Evolutionary conservation across 352 stramenopile species (phyloP), one percentile per base, ranked within the genome.

Genomic region (Globisporangium nagaii): DNA sequence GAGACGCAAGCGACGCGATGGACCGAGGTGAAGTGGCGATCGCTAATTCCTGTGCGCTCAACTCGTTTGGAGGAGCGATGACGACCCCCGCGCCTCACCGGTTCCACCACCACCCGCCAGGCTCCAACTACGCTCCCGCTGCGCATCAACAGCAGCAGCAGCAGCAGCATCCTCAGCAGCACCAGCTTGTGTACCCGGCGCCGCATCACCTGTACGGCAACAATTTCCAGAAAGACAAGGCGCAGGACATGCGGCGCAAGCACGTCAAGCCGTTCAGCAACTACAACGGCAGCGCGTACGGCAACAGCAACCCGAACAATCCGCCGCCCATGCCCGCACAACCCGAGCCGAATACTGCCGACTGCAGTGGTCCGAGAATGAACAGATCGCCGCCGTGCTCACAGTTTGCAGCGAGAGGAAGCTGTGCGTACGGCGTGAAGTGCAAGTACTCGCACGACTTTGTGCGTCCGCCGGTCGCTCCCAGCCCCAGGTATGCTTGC

Each of bases 371-470:
- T n/a, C n/a, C n/a, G n/a, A n/a, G n/a, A n/a, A n/a, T n/a, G n/a
- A 32, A 8, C 19, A 49, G 15, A 37, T 15, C 11, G 12, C 34
- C 51, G 13, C 13, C 28, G 15, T 89, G 79, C 47, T 56, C 73
- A 7, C 75, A 76, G 42, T 87, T 86, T 48, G 25, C 66, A 3
- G 61, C 66, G 1, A 56, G 57, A 24, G 76, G 70, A 19, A 69
- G 45, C 5, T 92, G 82, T 34, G 31, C 25, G 3, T 90, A 82
- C 28, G 82, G 79, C 4, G 43, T 53, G 30, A 70, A 68, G 13
- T 92, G 82, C 52, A 79, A 59, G 39, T 92, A 73, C 41, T 83
- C 71, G 0, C 82, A 92, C 43, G 69, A 84, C 5, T 19, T 58
- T 3, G 46, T 13, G 11, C 42, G 32, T 6, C 34, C 27, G 4